Percentiles rank a stretch among this genome's conserved stretches.
These are phyloP conservation scores for Pyrus hybrid DNA, from an alignment of 331 rosid species.

Conservation along the genomic window DNA sequence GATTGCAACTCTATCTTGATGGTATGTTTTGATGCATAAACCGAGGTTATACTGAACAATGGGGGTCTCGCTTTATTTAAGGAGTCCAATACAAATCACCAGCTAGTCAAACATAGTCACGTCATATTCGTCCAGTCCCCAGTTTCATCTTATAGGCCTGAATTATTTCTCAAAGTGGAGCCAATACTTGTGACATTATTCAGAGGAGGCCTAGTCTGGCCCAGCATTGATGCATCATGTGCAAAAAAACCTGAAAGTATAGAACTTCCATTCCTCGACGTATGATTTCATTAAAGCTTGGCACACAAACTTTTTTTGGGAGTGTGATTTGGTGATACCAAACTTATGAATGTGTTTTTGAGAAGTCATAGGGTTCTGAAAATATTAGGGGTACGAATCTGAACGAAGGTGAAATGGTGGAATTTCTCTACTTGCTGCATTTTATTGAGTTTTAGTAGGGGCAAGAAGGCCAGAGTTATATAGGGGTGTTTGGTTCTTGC, in stretches of 20 bases:
- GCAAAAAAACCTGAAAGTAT: neutral
- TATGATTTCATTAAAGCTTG: neutral
- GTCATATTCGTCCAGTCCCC: neutral
- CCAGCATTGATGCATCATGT: neutral
- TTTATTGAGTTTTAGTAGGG: conserved; percentile 8
- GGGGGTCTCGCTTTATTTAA: neutral
- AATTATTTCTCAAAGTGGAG: neutral
- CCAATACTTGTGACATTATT: neutral
- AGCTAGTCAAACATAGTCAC: neutral
- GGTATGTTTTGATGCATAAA: neutral
- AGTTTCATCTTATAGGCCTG: neutral
- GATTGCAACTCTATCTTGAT: neutral
- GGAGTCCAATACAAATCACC: neutral
- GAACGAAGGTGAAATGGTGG: too few species aligned
- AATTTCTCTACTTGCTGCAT: too few species aligned
- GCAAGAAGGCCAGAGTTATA: too few species aligned
- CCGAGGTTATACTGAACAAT: neutral
- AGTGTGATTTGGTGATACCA: neutral
- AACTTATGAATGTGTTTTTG: neutral
- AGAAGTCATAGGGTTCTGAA: neutral
- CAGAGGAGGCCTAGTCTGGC: neutral
- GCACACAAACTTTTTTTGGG: neutral
- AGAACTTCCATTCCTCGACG: neutral
- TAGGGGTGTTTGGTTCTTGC: too few species aligned
- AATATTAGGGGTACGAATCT: too few species aligned